Evolutionary conservation across 768 basidiomycete species (phyloP), one percentile per base, ranked within the genome.

Genomic region (Amanita jacksonii): DNA sequence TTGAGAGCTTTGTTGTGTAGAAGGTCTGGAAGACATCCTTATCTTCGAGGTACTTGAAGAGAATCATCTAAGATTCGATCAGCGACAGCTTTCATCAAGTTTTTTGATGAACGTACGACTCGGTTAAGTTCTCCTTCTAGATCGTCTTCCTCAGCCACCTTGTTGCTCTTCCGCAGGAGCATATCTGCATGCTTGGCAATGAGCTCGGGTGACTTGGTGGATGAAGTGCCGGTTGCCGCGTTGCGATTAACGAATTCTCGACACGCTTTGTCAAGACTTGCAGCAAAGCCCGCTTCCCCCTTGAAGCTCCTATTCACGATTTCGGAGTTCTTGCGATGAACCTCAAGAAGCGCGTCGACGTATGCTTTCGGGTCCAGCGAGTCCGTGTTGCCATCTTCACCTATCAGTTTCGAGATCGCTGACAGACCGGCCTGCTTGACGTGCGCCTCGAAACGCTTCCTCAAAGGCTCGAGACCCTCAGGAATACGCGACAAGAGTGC

Each of bases 1-100:
- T 89, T 39, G 91, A 92, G 24, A 99, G 69, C 65, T 93, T 94
- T 52, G 91, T 96, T 22, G 86, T 88, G 69, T 99, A 99, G 74
- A 96, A 99, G 13, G 87, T 89, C 62, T 97, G 93, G 83, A 98
- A 99, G 12, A 98, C 92, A 52, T 99, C 96, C 70, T 97, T 97
- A 70, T 99, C 94, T 61, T 96, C 92, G 53, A 99, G 83, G 61
- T 97, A 98, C 63, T 94, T 94, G 85, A 99, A 99, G 42, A 98
- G 69, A 23, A 93, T 73, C 96, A 99, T 98, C 96, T 99, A 56
- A 2, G 50, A 28, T 10, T 64, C 47, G 47, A 65, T 59, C 48
- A 38, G 61, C 56, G 44, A 62, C 20, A 28, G 41, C 5, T 19
- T 5, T 1, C 60, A 2, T 57, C 51, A 27, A 13, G 25, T 63